Base-by-base conservation (phyloP, 768 basidiomycete genomes). In the Porphyrellus cyaneotinctus region DNA sequence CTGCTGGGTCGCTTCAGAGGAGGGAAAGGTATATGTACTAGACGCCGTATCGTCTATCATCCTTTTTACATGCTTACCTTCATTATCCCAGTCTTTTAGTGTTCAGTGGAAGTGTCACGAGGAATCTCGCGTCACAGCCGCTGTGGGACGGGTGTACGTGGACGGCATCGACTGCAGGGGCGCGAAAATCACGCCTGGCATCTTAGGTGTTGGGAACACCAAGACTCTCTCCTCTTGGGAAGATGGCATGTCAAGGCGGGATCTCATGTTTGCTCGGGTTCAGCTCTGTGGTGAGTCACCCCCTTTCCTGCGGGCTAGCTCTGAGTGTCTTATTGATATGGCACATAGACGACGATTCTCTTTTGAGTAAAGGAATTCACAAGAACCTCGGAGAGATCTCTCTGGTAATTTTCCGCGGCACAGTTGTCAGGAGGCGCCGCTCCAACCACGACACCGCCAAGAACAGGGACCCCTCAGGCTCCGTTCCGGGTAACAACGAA, bases 1-100 rank as follows among this genome's bases (percentile, higher is more conserved):
- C 15, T 65, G 64, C 35, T 65, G 60, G 58, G 51, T 64, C 18
- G 47, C 61, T 14, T 64, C 64, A 0, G 54, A 65, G 46, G 57
- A 56, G 9, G 62, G 59, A 49, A 66, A 64, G 43, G 64, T 49
- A 38, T 17, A n/a, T n/a, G n/a, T 23, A 14, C 24, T 13, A 15
- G 20, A 17, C 10, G 18, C 20, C 14, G 11, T 33, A 3, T 35
- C 20, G 12, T 22, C 13, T 11, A 9, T 28, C 26, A 28, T 28
- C 10, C 11, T 39, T 52, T 38, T 42, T 14, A n/a, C 14, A 22
- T 28, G 23, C 39, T 47, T 8, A 42, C 17, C 15, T 38, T 26
- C 22, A 8, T 32, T 13, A 15, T 24, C 46, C 15, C 12, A 58
- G 61, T 44, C 45, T 39, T 61, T 60, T 37, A 6, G 20, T 35